These are phyloP conservation scores for Spergularia bocconei DNA, from an alignment of 148 eudicot genomes.

Conservation along the genomic window DNA sequence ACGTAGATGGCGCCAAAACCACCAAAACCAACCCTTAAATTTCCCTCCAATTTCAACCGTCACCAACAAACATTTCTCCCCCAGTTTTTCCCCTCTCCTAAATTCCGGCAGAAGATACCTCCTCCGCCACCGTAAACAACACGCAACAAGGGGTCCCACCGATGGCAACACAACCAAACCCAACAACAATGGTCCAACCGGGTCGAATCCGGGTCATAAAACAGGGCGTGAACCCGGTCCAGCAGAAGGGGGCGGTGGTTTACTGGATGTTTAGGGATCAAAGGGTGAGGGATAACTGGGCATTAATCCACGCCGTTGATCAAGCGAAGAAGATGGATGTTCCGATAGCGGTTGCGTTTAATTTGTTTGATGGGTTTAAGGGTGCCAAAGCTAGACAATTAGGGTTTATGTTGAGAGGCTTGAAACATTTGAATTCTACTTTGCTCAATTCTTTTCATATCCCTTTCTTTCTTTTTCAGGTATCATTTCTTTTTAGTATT, in stretches of 20 bases:
- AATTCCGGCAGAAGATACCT: background rate
- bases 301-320: conserved; percentile 87
- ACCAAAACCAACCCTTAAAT: conserved; percentile 12
- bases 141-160: background rate
- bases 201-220: conserved; percentile 67
- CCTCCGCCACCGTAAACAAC: background rate
- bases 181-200: conserved; percentile 43
- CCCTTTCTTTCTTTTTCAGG: conserved; percentile 84
- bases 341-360: conserved; percentile 78
- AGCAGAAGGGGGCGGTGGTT: conserved; percentile 48
- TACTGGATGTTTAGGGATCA: conserved; percentile 99
- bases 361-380: conserved; percentile 72
- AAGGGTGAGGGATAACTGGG: conserved; percentile 91
- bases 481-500: conserved; percentile 9
- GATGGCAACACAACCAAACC: conserved; percentile 27
- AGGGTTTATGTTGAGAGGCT: conserved; percentile 87
- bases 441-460: conserved; percentile 42
- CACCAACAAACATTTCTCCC: background rate
- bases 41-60: conserved; percentile 28
- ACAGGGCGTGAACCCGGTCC: conserved; percentile 32
- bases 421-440: conserved; percentile 41
- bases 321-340: conserved; percentile 65
- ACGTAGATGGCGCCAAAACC: conserved; percentile 30
- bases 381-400: conserved; percentile 86
- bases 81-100: background rate